These are phyloP conservation scores for Trametes villosa DNA, from an alignment of 768 basidiomycete genomes.

Conservation along the genomic window DNA sequence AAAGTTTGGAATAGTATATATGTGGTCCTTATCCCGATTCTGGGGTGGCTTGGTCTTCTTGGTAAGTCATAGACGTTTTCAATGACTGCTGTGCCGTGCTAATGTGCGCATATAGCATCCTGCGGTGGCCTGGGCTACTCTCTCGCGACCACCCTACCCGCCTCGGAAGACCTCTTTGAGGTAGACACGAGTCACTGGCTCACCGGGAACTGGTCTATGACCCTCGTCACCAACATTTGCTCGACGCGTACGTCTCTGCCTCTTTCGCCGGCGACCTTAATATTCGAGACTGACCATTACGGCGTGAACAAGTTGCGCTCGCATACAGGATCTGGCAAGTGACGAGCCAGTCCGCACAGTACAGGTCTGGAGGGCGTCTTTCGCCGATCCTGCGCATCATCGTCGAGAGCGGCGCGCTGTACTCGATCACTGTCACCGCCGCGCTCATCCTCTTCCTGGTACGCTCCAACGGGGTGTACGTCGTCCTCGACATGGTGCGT, in stretches of 20 bases:
- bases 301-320: neutral
- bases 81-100: too few species aligned
- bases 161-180: conserved; percentile 31
- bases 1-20: conserved; percentile 38
- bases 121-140: conserved; percentile 21
- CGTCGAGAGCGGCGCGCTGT: conserved; percentile 16
- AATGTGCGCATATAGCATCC: neutral
- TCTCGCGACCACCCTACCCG: conserved; percentile 22
- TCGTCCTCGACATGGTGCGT: conserved; percentile 14
- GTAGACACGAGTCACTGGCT: conserved; percentile 37
- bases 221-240: conserved; percentile 10
- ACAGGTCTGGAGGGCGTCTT: neutral
- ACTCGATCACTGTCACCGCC: conserved; percentile 2
- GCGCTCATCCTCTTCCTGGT: conserved; percentile 13
- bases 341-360: conserved; percentile 9
- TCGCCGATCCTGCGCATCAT: conserved; percentile 15
- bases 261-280: neutral
- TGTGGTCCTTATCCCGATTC: conserved; percentile 32
- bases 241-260: neutral
- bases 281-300: too few species aligned
- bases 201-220: conserved; percentile 15
- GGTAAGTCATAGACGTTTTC: conserved; percentile 22
- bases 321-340: conserved; percentile 14
- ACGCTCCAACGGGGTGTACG: conserved; percentile 5
- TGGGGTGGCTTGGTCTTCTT: conserved; percentile 35